phyloP scores from a whole-genome alignment of 78 protist species.

The Corallochytrium limacisporum region DNA sequence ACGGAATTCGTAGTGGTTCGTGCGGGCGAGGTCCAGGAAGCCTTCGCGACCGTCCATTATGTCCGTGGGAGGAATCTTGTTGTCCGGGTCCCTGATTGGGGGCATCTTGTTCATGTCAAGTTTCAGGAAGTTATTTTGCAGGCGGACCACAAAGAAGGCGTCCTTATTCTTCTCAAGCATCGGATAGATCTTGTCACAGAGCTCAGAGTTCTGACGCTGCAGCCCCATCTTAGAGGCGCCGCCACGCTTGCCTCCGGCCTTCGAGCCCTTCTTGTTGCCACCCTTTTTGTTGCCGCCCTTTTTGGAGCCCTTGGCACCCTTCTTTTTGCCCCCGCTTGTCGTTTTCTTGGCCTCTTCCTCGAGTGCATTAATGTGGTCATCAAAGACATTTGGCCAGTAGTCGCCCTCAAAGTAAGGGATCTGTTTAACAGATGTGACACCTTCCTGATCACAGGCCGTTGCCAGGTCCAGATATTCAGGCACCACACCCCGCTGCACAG shows the following conservation, averaged over 20 bases:
- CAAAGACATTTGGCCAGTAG: slow-evolving; percentile 18
- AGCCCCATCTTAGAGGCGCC: background rate
- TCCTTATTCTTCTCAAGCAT: slow-evolving; percentile 11
- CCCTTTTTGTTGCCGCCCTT: background rate
- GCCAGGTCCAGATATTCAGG: background rate
- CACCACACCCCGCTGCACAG: background rate
- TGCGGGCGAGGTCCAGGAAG: slow-evolving; percentile 1
- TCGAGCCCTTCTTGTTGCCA: background rate
- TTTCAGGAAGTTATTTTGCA: background rate
- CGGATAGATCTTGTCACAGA: background rate
- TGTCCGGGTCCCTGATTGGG: background rate
- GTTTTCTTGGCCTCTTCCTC: background rate
- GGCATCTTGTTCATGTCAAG: background rate
- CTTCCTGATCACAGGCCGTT: background rate
- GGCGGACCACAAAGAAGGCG: slow-evolving; percentile 9
- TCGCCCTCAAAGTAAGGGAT: slow-evolving; percentile 6
- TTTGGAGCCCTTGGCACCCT: background rate
- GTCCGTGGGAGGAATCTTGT: too few relatives aligned
- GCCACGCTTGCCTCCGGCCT: background rate
- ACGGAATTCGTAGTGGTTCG: slow-evolving; percentile 18
- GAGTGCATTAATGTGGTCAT: background rate
- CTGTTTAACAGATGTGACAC: background rate
- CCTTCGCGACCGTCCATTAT: slow-evolving; percentile 21
- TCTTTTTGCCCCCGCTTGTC: background rate
- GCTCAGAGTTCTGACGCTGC: slow-evolving; percentile 9